Evolutionary conservation across 2,329 filamentous ascomycete genomes (phyloP).

Genomic region (Pseudogymnoascus sp.): DNA sequence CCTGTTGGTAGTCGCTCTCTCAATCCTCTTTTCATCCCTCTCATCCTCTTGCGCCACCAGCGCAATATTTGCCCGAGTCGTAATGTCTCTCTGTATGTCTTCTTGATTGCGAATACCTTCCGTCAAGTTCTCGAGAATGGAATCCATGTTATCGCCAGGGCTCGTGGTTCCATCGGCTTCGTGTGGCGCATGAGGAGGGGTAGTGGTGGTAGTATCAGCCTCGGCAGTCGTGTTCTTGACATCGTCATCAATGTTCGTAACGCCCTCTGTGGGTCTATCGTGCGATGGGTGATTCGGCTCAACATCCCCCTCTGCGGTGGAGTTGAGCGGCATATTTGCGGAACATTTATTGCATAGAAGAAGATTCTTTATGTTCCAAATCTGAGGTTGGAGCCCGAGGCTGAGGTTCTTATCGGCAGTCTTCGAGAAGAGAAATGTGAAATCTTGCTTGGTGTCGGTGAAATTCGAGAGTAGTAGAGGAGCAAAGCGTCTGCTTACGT

Average conservation of each 20-base stretch:
- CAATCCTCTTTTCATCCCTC: conserved; percentile 54
- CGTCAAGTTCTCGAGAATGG: conserved; percentile 49
- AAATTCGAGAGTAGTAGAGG: not conserved
- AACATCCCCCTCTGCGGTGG: conserved; percentile 5
- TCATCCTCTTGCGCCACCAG: conserved; percentile 56
- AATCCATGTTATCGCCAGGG: conserved; percentile 24
- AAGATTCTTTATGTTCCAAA: not conserved
- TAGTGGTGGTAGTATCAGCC: not conserved
- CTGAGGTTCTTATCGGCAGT: not conserved
- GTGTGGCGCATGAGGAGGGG: not conserved
- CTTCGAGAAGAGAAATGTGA: not conserved
- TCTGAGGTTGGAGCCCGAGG: not conserved
- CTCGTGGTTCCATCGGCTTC: not conserved
- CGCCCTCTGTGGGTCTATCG: not conserved
- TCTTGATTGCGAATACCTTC: conserved; percentile 74
- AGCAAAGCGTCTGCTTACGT: not conserved
- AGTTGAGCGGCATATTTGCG: conserved; percentile 4
- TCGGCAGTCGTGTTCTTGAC: conserved; percentile 23
- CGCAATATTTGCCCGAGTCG: conserved; percentile 49
- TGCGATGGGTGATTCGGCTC: not conserved
- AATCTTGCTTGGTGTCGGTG: not conserved
- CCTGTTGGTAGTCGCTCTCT: conserved; percentile 46
- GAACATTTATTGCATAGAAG: not conserved
- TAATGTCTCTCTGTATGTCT: conserved; percentile 83
- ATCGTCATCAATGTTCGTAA: conserved; percentile 2